These are phyloP conservation scores for Boletellus deceptivus DNA, from an alignment of 1,284 basidiomycete species.

Conservation along the genomic window DNA sequence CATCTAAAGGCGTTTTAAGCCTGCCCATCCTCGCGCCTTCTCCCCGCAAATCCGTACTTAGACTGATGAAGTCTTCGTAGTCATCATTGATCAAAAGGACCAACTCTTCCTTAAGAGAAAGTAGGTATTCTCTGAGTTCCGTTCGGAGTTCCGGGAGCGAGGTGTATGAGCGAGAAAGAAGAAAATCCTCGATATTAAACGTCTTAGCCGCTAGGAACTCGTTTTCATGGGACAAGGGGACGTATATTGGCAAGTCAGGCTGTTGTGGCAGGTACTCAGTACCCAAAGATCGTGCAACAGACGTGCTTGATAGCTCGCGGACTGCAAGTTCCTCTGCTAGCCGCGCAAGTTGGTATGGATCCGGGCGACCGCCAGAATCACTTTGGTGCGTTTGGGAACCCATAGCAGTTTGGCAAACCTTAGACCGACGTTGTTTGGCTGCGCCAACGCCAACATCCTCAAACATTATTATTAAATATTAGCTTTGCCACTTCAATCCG, in stretches of 20 bases:
- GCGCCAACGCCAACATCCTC: slow-evolving; percentile 21
- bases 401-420: slow-evolving; percentile 11
- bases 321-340: slow-evolving; percentile 69
- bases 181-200: slow-evolving; percentile 86
- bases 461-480: slow-evolving; percentile 3
- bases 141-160: slow-evolving; percentile 84
- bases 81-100: slow-evolving; percentile 96
- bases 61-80: slow-evolving; percentile 95
- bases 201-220: slow-evolving; percentile 62
- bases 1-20: slow-evolving; percentile 63
- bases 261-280: slow-evolving; percentile 12
- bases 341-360: slow-evolving; percentile 65
- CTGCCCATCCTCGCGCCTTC: slow-evolving; percentile 74
- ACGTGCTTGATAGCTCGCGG: slow-evolving; percentile 44
- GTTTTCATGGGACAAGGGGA: slow-evolving; percentile 80
- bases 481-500: too few species aligned
- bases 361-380: slow-evolving; percentile 25
- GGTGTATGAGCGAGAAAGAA: slow-evolving; percentile 83
- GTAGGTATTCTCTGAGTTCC: slow-evolving; percentile 85
- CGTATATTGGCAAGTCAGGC: slow-evolving; percentile 65
- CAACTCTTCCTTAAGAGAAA: slow-evolving; percentile 84
- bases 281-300: slow-evolving; percentile 3
- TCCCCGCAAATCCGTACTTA: slow-evolving; percentile 85
- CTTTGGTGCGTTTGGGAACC: slow-evolving; percentile 15
- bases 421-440: slow-evolving; percentile 20